phyloP scores from a whole-genome alignment of 345 rosid species.

The Chamaenerion angustifolium region DNA sequence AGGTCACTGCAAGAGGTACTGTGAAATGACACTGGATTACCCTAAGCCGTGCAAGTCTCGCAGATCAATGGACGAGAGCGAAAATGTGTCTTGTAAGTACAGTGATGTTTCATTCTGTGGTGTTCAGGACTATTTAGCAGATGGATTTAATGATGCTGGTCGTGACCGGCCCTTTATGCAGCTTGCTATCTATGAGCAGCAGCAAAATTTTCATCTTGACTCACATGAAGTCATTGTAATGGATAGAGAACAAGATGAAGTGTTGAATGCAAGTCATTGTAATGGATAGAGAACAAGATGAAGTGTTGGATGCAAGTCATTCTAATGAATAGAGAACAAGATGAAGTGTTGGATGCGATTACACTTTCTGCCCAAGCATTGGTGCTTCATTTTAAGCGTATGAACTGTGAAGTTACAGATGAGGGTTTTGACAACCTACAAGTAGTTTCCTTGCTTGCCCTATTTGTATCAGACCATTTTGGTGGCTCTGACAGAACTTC shows the following conservation, averaged over 20 bases:
- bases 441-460: constrained; percentile 66
- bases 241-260: too few relatives aligned
- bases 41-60: constrained; percentile 80
- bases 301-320: too few relatives aligned
- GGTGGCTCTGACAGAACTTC: constrained; percentile 81
- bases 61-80: constrained; percentile 35
- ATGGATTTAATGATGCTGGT: constrained; percentile 97
- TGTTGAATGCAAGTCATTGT: too few relatives aligned
- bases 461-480: constrained; percentile 94
- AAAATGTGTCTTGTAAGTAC: constrained; percentile 42
- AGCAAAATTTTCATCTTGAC: constrained; percentile 40
- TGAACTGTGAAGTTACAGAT: constrained; percentile 31
- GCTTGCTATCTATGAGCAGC: constrained; percentile 42
- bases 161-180: constrained; percentile 87
- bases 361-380: constrained; percentile 54
- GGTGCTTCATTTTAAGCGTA: constrained; percentile 43
- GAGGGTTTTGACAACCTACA: constrained; percentile 37
- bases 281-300: too few relatives aligned
- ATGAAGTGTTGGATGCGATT: constrained; percentile 81
- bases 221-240: constrained; percentile 31
- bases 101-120: constrained; percentile 62
- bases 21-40: constrained; percentile 54
- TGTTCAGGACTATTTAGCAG: constrained; percentile 56
- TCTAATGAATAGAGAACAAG: constrained; percentile 79
- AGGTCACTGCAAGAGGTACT: constrained; percentile 54